Evolutionary conservation across 2,329 filamentous ascomycete species (phyloP), one percentile per base, ranked within the genome.

Genomic region (Lachnellula suecica): DNA sequence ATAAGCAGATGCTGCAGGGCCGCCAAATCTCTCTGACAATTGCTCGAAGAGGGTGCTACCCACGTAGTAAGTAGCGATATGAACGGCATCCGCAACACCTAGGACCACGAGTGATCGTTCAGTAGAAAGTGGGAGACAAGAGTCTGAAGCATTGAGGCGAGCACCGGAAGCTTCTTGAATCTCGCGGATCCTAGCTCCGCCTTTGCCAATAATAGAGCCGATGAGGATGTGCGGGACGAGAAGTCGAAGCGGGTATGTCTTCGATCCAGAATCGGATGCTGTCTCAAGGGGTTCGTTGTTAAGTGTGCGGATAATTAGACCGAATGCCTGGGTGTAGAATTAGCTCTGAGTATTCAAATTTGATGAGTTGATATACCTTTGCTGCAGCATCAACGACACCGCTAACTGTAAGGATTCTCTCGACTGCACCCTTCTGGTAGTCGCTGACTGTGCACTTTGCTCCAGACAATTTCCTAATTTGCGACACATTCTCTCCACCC

Each of bases 391-490:
- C 94, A 62, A 97, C 93, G 61, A 91, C 87, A 58, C 94, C 94
- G 72, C 93, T 97, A 56, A 99, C 94, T 27, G 94, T 99, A 66
- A 99, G 79, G 67, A 99, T 97, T 69, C 94, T 90, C 78, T 99
- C 94, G 29, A 97, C 92, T 50, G 94, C 94, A 61, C 94, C 94
- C 68, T 96, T 91, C 63, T 95, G 89, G 68, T 97, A 99, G 74
- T 99, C 94, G 75, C 92, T 97, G 63, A 99, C 94, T 44, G 94
- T 99, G 78, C 94, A 99, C 76, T 97, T 97, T 61, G 94, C 94
- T 65, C 91, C 92, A 47, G 94, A 97, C 74, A 96, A 81, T 70
- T 90, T 91, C 62, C 94, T 86, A 68, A 99, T 97, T 74, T 96
- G 91, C 62, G 92, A 96, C 44, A 99, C 94, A 68, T 99, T 99